These are phyloP conservation scores for Echinochloa phyllopogon DNA, from an alignment of 176 grass and related monocot species.

Conservation along the genomic window DNA sequence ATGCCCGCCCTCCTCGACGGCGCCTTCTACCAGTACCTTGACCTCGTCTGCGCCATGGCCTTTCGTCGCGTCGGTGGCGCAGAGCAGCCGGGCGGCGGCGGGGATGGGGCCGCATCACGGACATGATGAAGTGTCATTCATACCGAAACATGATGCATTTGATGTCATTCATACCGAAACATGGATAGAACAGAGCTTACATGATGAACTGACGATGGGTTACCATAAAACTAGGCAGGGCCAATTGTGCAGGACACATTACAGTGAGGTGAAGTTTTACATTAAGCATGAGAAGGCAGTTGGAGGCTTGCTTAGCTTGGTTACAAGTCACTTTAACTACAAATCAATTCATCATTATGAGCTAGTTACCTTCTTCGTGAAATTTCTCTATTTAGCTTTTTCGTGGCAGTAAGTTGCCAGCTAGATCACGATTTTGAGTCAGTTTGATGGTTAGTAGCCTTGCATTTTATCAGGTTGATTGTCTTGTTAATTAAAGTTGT, in stretches of 20 bases:
- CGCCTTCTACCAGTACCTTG: background rate
- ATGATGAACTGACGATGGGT: background rate
- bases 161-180: background rate
- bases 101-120: too few relatives aligned
- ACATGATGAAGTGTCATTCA: too few relatives aligned
- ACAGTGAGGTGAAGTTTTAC: background rate
- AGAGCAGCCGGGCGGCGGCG: background rate
- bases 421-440: background rate
- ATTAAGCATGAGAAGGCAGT: background rate
- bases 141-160: background rate
- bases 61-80: background rate
- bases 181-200: background rate
- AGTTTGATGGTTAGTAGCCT: background rate
- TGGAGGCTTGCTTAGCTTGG: background rate
- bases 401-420: background rate
- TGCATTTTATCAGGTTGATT: background rate
- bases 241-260: background rate
- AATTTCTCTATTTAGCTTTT: background rate
- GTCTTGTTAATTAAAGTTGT: background rate
- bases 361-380: background rate
- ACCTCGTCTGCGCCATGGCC: background rate
- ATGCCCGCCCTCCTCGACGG: background rate
- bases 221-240: background rate
- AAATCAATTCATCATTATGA: background rate
- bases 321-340: background rate